These are phyloP conservation scores for Neostapfia colusana DNA, from an alignment of 176 grass and related monocot species.

Conservation along the genomic window DNA sequence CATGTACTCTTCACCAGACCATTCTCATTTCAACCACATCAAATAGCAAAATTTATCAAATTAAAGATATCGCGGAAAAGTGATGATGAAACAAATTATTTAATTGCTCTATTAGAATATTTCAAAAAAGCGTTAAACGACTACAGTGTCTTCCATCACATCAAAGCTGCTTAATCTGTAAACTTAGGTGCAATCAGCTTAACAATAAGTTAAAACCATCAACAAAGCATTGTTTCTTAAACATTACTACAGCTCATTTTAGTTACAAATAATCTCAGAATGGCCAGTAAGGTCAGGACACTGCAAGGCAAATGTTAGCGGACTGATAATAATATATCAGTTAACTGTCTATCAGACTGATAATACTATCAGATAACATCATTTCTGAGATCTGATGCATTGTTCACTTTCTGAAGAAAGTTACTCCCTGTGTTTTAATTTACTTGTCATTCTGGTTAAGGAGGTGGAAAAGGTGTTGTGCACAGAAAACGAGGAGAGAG, in stretches of 20 bases:
- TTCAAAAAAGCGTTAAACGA: not conserved
- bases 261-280: not conserved
- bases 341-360: not conserved
- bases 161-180: not conserved
- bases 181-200: not conserved
- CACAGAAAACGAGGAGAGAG: too few relatives aligned
- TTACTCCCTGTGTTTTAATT: too few relatives aligned
- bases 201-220: not conserved
- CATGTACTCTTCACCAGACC: not conserved
- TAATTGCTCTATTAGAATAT: slow-evolving; percentile 1
- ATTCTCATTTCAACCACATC: slow-evolving; percentile 7
- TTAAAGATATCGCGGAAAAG: not conserved
- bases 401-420: not conserved
- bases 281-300: not conserved
- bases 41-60: slow-evolving; percentile 6
- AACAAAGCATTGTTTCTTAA: not conserved
- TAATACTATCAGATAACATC: not conserved
- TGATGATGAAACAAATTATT: not conserved
- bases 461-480: too few relatives aligned
- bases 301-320: not conserved
- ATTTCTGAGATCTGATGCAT: not conserved
- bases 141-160: not conserved
- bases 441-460: too few relatives aligned
- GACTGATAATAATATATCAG: not conserved
- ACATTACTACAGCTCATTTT: slow-evolving; percentile 2